Percentiles rank a stretch among this genome's conserved stretches.
phyloP scores from a whole-genome alignment of 1,284 basidiomycete species.

The Trametes hirsuta region DNA sequence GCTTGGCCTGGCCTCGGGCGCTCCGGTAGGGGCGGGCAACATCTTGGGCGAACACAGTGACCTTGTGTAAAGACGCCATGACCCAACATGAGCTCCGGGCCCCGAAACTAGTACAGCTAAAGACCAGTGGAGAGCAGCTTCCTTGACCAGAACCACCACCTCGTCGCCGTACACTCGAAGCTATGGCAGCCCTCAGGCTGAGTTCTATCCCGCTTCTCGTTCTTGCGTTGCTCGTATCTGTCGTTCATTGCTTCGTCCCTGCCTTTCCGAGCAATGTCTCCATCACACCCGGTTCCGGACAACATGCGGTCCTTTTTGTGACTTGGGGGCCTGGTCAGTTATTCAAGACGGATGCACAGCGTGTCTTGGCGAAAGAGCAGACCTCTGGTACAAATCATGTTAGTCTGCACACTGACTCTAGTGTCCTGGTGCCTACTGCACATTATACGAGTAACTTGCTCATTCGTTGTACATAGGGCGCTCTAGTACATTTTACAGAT shows the following conservation, averaged over 20 bases:
- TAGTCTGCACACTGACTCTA: background rate
- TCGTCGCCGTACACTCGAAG: too few species aligned
- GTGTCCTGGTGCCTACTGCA: background rate
- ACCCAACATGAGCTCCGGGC: too few species aligned
- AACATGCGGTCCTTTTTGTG: background rate
- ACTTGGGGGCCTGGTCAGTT: background rate
- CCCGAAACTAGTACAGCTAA: too few species aligned
- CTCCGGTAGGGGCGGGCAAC: too few species aligned
- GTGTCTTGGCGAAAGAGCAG: background rate
- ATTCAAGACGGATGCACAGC: background rate
- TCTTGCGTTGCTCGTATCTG: background rate
- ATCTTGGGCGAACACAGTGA: too few species aligned
- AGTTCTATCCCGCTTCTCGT: background rate
- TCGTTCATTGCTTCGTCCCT: constrained; percentile 6
- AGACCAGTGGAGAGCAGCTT: too few species aligned
- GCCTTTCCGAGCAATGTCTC: constrained; percentile 7
- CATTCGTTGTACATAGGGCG: background rate
- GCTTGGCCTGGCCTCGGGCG: too few species aligned
- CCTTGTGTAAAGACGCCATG: too few species aligned
- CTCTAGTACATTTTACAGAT: constrained; percentile 11
- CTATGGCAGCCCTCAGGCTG: background rate
- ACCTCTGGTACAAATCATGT: background rate
- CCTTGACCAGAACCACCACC: too few species aligned
- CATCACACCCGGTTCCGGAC: background rate
- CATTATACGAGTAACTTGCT: background rate